Base-by-base conservation (phyloP, 2,329 filamentous ascomycete species). In the Cucurbitaria berberidis region DNA sequence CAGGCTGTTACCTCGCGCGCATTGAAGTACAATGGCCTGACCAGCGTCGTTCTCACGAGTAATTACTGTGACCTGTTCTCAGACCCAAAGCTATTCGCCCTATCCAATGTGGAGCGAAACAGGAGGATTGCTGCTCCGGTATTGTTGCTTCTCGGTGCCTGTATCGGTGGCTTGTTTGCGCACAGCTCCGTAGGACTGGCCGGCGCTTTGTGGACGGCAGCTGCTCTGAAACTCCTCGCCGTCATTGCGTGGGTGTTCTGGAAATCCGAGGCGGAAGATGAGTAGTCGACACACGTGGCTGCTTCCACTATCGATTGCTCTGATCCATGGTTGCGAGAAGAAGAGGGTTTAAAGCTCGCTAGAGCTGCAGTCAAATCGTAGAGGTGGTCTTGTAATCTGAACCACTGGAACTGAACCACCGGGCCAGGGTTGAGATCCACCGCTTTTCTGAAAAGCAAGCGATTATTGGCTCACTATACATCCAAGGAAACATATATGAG, bases 11-110 rank as follows among this genome's bases (percentile, higher is more conserved):
- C 85, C 0, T 90, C 87, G 63, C 78, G 89, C 3, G 86, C 88
- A 0, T 74, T 93, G 54, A 83, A 86, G 64, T 88, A 87, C 68
- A 86, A 86, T 52, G 85, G 86, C 2, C 76, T 93, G 18, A 92
- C 89, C 0, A 91, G 88, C 56, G 89, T 92, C 15, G 90, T 93
- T 3, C 75, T 95, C 53, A 93, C 90, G 1, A 91, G 88, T 69
- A 86, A 90, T 57, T 93, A 93, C 77, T 92, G 89, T 68, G 90
- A 93, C 70, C 68, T 93, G 18, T 91, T 91, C 62, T 89, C 86
- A 1, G 89, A 91, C 64, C 76, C 80, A 9, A 77, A 78, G 8
- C 55, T 86, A n/a, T 71, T 84, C 4, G 71, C 70, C 0, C 54
- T 72, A 11, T 65, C 71, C 1, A 82, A 85, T 50, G 70, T 78